A percentile compares a stretch with the other conserved stretches of the same genome.
Evolutionary conservation across 2,329 filamentous ascomycete genomes (phyloP).

Genomic region (Teratosphaeria zuluensis): DNA sequence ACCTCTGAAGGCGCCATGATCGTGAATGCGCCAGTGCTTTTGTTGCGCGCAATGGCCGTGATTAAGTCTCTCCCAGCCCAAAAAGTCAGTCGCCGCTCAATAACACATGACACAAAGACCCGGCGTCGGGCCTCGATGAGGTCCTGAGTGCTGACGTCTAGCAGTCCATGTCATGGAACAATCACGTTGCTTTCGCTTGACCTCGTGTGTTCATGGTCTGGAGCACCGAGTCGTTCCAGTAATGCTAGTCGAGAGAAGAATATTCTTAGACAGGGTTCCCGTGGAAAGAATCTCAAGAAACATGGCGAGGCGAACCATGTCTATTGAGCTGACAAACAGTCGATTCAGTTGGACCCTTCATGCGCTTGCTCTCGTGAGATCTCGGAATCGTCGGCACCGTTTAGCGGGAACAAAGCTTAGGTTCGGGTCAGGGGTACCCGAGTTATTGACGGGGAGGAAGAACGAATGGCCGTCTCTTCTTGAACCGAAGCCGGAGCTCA

Average conservation of each 20-base stretch:
- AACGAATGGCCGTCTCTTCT: too few species aligned
- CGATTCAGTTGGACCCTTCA: not conserved
- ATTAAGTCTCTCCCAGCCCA: not conserved
- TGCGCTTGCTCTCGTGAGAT: not conserved
- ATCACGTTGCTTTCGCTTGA: not conserved
- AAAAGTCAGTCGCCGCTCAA: not conserved
- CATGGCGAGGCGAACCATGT: not conserved
- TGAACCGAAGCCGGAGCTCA: not conserved
- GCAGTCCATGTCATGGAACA: not conserved
- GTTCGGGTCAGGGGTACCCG: not conserved
- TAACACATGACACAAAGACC: not conserved
- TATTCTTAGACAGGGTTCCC: too few species aligned
- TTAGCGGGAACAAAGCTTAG: not conserved
- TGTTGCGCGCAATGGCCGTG: not conserved
- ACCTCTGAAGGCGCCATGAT: conserved; percentile 13
- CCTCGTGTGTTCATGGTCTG: too few species aligned
- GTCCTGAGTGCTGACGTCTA: not conserved
- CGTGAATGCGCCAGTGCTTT: not conserved
- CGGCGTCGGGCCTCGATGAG: too few species aligned
- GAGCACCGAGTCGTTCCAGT: not conserved
- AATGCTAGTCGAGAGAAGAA: not conserved
- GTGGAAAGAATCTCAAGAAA: not conserved
- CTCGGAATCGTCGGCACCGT: not conserved
- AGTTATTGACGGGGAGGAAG: too few species aligned
- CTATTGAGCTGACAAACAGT: not conserved